phyloP scores from a whole-genome alignment of 202 grass and related monocot genomes.

The Panicum hallii region DNA sequence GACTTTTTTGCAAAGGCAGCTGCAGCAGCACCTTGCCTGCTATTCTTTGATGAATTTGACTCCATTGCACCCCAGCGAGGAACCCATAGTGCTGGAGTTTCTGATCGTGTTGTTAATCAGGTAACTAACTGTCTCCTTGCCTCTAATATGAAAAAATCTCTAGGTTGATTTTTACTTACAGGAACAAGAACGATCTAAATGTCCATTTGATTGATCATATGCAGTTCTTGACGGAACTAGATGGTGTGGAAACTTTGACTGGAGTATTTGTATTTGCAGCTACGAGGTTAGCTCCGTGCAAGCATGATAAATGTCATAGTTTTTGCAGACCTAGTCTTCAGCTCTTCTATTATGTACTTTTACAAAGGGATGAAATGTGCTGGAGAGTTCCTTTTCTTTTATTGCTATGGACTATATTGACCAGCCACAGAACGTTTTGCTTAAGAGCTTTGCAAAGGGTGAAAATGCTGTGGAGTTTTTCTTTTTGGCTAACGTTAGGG shows the following conservation, averaged over 20 bases:
- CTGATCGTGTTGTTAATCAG: constrained; percentile 99
- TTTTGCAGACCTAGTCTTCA: constrained; percentile 27
- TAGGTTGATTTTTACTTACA: constrained; percentile 14
- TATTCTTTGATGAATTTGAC: constrained; percentile 98
- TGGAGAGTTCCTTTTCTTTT: background rate
- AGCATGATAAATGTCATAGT: constrained; percentile 28
- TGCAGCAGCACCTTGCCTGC: constrained; percentile 83
- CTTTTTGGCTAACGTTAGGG: background rate
- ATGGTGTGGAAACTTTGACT: constrained; percentile 93
- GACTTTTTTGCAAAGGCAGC: constrained; percentile 93
- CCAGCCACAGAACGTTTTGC: background rate
- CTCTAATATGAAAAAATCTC: background rate
- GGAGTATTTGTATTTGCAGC: constrained; percentile 98
- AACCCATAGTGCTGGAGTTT: constrained; percentile 88
- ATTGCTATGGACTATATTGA: constrained; percentile 21
- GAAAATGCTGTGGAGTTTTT: constrained; percentile 3
- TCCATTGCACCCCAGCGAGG: constrained; percentile 91
- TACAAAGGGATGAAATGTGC: background rate
- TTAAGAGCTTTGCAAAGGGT: constrained; percentile 20
- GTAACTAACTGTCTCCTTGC: constrained; percentile 44
- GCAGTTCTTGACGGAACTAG: constrained; percentile 96
- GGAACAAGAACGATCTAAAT: constrained; percentile 4
- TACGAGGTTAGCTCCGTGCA: constrained; percentile 65
- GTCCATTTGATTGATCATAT: constrained; percentile 43
- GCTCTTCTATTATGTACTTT: constrained; percentile 18